Evolutionary conservation across 2,329 filamentous ascomycete genomes (phyloP).

Genomic region (Penicillium griseofulvum): DNA sequence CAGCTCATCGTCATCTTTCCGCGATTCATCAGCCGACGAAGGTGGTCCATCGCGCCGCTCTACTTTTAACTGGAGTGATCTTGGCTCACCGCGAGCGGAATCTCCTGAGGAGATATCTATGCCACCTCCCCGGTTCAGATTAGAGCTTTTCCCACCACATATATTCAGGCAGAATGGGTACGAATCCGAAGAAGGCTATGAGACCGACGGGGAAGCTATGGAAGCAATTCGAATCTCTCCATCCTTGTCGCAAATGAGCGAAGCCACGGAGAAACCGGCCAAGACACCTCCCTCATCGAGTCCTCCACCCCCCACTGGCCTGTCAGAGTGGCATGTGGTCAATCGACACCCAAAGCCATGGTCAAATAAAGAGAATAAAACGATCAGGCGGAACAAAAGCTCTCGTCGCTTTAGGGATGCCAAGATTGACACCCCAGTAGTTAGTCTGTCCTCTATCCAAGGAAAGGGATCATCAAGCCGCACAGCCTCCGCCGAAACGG

Average conservation of each 20-base stretch:
- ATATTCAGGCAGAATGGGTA: conserved; percentile 27
- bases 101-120: conserved; percentile 34
- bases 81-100: conserved; percentile 29
- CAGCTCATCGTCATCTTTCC: conserved; percentile 45
- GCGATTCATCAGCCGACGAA: conserved; percentile 42
- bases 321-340: conserved; percentile 36
- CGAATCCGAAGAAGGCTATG: conserved; percentile 34
- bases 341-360: conserved; percentile 18
- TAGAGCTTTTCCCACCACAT: conserved; percentile 35
- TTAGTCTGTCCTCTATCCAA: conserved; percentile 26
- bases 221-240: conserved; percentile 26
- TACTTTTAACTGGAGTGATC: conserved; percentile 34
- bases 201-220: conserved; percentile 35
- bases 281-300: conserved; percentile 23
- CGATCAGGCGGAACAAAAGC: conserved; percentile 13
- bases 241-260: conserved; percentile 31
- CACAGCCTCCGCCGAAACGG: conserved; percentile 13
- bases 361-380: conserved; percentile 7
- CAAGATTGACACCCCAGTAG: conserved; percentile 24
- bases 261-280: conserved; percentile 30
- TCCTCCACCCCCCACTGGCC: conserved; percentile 21
- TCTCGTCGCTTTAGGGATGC: conserved; percentile 19
- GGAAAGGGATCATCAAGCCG: conserved; percentile 33
- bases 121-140: conserved; percentile 24
- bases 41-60: conserved; percentile 33